Conservation (phyloP, 73 alveolate species). For the Paramecium pentaurelia region DNA sequence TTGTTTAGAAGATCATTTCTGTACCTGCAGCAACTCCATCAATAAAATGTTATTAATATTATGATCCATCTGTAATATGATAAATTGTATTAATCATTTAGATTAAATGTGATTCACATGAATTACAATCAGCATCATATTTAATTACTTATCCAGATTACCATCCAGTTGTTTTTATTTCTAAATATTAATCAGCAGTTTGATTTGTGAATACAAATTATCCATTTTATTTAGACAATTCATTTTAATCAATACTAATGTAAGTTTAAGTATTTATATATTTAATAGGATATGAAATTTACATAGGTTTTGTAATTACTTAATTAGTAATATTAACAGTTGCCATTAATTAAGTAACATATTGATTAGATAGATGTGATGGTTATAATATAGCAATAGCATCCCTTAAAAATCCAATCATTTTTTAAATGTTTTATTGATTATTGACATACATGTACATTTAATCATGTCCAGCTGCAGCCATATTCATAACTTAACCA, state of each 20-base stretch:
- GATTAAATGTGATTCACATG: not conserved
- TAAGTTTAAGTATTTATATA: conserved; percentile 3
- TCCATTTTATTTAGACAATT: not conserved
- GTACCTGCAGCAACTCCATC: not conserved
- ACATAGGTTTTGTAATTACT: not conserved
- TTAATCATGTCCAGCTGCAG: not conserved
- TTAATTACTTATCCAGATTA: not conserved
- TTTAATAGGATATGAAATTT: not conserved
- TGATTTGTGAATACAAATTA: not conserved
- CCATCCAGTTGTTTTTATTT: not conserved
- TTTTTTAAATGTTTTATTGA: not conserved
- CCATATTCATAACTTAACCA: not conserved
- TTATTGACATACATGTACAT: conserved; percentile 32
- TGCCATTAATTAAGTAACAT: not conserved
- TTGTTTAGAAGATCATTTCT: not conserved
- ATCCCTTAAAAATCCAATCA: not conserved
- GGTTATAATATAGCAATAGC: not conserved
- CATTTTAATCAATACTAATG: not conserved
- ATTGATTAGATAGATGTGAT: not conserved
- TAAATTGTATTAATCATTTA: not conserved
- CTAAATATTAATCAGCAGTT: not conserved
- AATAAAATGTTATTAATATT: not conserved
- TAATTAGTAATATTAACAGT: not conserved
- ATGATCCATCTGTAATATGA: not conserved
- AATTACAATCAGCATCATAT: not conserved